Conservation (phyloP, 1,139 yeast species). For the Taphrina populina region DNA sequence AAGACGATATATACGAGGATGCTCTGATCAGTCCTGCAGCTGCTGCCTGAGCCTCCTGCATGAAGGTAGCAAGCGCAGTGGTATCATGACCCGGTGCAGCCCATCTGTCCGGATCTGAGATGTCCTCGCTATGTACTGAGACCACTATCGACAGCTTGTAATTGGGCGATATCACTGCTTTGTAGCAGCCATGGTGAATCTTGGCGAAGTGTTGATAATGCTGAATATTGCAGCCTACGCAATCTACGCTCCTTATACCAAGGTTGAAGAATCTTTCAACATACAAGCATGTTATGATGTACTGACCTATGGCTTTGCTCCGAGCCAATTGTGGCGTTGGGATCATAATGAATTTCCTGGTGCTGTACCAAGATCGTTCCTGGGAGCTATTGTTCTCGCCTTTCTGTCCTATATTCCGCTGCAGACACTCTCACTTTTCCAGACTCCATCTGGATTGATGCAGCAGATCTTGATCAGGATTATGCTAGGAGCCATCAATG, state of each 20-base stretch:
- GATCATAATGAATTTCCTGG: conserved; percentile 86
- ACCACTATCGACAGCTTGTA: too few species aligned
- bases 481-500: conserved; percentile 44
- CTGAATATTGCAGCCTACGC: conserved; percentile 47
- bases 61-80: too few species aligned
- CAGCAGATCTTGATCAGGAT: conserved; percentile 45
- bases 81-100: too few species aligned
- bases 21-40: background rate
- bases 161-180: too few species aligned
- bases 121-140: too few species aligned
- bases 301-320: conserved; percentile 57
- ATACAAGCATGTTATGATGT: conserved; percentile 88
- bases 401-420: conserved; percentile 40
- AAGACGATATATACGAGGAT: background rate
- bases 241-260: conserved; percentile 70
- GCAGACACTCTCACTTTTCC: background rate
- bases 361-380: conserved; percentile 79
- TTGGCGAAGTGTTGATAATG: conserved; percentile 37
- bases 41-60: background rate
- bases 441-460: background rate
- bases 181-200: too few species aligned
- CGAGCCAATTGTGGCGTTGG: conserved; percentile 45
- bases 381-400: conserved; percentile 67
- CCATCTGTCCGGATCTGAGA: too few species aligned
- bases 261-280: conserved; percentile 92